Conservation (phyloP, 2,329 filamentous ascomycete species). For the Lachnellula cervina region DNA sequence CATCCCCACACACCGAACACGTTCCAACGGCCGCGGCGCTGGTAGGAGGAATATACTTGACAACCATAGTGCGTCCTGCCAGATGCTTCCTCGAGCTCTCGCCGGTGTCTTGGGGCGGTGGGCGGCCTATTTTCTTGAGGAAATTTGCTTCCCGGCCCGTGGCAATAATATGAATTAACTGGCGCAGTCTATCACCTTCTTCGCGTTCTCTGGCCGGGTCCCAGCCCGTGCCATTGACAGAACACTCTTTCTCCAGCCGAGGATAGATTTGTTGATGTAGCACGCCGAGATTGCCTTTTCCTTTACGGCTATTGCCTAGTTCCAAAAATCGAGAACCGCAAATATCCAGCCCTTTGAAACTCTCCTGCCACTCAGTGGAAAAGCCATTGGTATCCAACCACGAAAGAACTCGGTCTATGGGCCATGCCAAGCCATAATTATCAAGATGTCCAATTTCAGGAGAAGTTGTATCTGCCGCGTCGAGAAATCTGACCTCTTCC, state of each 20-base stretch:
- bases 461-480: no score
- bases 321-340: slow-evolving; percentile 83
- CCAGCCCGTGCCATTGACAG: slow-evolving; percentile 70
- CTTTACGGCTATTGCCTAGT: slow-evolving; percentile 72
- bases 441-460: no score
- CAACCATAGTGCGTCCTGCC: background rate
- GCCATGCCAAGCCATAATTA: slow-evolving; percentile 65
- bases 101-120: background rate
- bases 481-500: no score
- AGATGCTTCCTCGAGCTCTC: background rate
- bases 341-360: slow-evolving; percentile 76
- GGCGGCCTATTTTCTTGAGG: slow-evolving; percentile 20
- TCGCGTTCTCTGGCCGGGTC: slow-evolving; percentile 78
- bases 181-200: slow-evolving; percentile 83
- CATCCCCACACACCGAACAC: background rate
- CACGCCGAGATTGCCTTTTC: slow-evolving; percentile 80
- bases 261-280: slow-evolving; percentile 94
- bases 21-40: background rate
- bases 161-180: slow-evolving; percentile 76
- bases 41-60: background rate
- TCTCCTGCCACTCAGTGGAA: slow-evolving; percentile 93
- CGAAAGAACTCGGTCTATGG: slow-evolving; percentile 74
- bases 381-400: slow-evolving; percentile 90
- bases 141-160: slow-evolving; percentile 61
- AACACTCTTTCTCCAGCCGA: slow-evolving; percentile 71